phyloP scores from a whole-genome alignment of 139 green algal genomes.

The Chlamydomonas asymmetrica region DNA sequence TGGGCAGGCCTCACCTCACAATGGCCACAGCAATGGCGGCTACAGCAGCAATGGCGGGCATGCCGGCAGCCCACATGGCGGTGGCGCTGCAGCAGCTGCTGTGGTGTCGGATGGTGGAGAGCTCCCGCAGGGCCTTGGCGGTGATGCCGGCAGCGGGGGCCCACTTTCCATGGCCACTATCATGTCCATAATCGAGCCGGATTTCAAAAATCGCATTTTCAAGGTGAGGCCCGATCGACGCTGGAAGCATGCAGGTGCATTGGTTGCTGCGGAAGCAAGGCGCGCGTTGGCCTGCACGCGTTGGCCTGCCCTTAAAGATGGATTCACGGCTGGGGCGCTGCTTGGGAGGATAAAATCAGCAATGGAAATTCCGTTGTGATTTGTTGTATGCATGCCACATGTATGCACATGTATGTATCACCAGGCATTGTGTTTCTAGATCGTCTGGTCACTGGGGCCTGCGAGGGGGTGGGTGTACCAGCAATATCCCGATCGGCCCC shows the following conservation, averaged over 20 bases:
- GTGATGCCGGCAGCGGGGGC: no score
- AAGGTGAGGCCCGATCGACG: conserved; percentile 23
- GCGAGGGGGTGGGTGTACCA: not conserved
- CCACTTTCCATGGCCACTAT: conserved; percentile 12
- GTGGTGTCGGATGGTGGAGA: no score
- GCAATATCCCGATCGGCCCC: not conserved
- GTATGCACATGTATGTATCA: no score
- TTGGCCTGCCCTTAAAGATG: no score
- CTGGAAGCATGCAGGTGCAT: not conserved
- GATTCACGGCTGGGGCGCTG: not conserved
- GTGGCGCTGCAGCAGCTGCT: no score
- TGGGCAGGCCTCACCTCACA: no score
- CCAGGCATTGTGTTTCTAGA: no score
- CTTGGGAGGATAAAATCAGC: not conserved
- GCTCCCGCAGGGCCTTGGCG: no score
- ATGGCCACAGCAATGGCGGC: no score
- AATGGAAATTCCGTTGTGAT: not conserved
- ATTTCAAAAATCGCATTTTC: conserved; percentile 36
- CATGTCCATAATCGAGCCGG: conserved; percentile 40
- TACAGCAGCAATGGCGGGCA: no score
- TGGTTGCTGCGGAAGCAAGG: not conserved
- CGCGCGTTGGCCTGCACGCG: not conserved
- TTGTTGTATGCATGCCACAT: not conserved
- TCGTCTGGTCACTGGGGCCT: not conserved
- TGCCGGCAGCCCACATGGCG: no score